Percentiles rank a stretch among this genome's conserved stretches.
Conservation (phyloP, 129 eudicot species). For the Pseudognaphalium luteoalbum region DNA sequence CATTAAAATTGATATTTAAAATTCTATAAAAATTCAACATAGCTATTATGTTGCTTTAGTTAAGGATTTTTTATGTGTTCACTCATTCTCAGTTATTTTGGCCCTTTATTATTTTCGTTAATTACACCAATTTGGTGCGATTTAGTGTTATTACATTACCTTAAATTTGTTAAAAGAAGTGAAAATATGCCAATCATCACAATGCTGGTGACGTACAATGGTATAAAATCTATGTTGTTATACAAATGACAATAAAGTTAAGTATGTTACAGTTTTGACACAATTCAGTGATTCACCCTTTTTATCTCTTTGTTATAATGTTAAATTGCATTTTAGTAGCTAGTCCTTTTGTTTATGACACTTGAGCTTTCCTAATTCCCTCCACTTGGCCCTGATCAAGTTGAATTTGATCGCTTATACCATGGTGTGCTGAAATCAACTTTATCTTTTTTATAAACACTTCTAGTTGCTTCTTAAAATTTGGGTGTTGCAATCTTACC, state of each 20-base stretch:
- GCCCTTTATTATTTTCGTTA: not conserved
- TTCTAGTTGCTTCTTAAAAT: not conserved
- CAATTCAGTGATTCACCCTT: not conserved
- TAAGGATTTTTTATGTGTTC: not conserved
- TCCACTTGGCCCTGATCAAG: not conserved
- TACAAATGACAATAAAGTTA: not conserved
- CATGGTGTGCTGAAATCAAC: not conserved
- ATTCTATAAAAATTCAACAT: not conserved
- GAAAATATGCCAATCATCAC: too few species aligned
- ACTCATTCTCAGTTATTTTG: not conserved
- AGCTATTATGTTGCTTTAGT: not conserved
- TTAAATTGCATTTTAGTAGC: not conserved
- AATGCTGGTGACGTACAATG: not conserved
- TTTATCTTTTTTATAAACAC: conserved; percentile 5
- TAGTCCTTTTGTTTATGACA: not conserved
- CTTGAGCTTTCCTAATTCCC: conserved; percentile 13
- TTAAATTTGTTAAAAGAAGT: not conserved
- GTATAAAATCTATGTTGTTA: not conserved
- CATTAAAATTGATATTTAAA: not conserved
- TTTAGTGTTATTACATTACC: not conserved
- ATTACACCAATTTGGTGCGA: not conserved
- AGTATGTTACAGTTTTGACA: not conserved
- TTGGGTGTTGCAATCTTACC: not conserved
- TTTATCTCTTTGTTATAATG: conserved; percentile 7
- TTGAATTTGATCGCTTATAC: not conserved